These are phyloP conservation scores for Lactarius tabidus DNA, from an alignment of 768 basidiomycete genomes.

Conservation along the genomic window DNA sequence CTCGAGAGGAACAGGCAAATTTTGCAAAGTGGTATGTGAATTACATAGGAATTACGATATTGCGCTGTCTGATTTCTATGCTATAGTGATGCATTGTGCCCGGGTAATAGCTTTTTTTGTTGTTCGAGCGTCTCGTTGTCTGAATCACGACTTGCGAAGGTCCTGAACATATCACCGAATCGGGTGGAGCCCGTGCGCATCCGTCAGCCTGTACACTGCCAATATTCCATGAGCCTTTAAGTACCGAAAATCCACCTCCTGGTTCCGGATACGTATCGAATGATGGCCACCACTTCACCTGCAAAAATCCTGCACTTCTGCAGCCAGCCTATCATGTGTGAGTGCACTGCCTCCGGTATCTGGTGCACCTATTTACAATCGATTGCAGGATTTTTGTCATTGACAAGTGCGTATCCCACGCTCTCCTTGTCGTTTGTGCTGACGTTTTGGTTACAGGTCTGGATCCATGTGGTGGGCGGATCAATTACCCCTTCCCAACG, in stretches of 20 bases:
- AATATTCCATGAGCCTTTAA: conserved; percentile 43
- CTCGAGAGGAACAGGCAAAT: conserved; percentile 47
- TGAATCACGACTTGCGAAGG: conserved; percentile 29
- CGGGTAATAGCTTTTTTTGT: conserved; percentile 32
- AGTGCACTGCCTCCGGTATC: conserved; percentile 26
- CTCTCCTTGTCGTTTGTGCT: background rate
- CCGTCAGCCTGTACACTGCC: conserved; percentile 53
- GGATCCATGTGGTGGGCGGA: conserved; percentile 44
- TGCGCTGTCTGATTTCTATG: background rate
- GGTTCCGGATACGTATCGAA: conserved; percentile 46
- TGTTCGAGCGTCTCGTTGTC: background rate
- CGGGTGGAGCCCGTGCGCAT: conserved; percentile 33
- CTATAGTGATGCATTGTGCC: conserved; percentile 46
- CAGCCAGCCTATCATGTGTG: conserved; percentile 58
- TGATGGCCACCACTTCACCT: conserved; percentile 52
- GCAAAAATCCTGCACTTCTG: conserved; percentile 48
- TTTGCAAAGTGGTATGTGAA: conserved; percentile 37
- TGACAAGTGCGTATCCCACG: conserved; percentile 35
- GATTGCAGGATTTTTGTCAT: conserved; percentile 46
- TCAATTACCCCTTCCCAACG: conserved; percentile 40
- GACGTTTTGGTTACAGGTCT: conserved; percentile 37
- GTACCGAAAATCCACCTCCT: conserved; percentile 27
- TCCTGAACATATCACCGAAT: conserved; percentile 43
- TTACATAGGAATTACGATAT: conserved; percentile 38
- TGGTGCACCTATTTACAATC: background rate